Evolutionary conservation across 2,329 filamentous ascomycete species (phyloP).

Genomic region (Curvularia hawaiiensis): DNA sequence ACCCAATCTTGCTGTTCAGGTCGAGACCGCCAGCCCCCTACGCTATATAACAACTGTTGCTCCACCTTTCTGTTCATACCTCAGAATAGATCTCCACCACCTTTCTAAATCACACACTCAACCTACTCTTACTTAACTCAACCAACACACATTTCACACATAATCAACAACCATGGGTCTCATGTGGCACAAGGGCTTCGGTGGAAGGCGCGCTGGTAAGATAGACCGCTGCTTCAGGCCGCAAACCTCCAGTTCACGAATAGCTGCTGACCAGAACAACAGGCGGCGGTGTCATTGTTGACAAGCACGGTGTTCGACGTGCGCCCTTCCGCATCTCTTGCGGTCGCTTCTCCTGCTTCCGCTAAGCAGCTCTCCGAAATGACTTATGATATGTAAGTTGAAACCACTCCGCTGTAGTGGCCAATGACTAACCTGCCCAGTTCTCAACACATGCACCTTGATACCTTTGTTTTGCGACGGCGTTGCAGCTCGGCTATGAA

Average conservation of each 20-base stretch:
- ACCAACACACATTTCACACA: slow-evolving; percentile 15
- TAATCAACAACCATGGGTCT: slow-evolving; percentile 49
- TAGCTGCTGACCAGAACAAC: slow-evolving; percentile 24
- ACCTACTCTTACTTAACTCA: not conserved
- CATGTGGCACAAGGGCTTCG: slow-evolving; percentile 55
- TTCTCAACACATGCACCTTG: not conserved
- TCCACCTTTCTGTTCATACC: not conserved
- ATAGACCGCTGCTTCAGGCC: slow-evolving; percentile 1
- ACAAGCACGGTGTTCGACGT: slow-evolving; percentile 57
- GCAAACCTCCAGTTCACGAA: slow-evolving; percentile 12
- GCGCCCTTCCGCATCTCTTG: slow-evolving; percentile 58
- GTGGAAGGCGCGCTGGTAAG: slow-evolving; percentile 51
- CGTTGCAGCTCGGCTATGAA: slow-evolving; percentile 15
- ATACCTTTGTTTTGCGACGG: slow-evolving; percentile 18
- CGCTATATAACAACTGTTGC: not conserved
- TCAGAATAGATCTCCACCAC: not conserved
- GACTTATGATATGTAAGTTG: slow-evolving; percentile 34
- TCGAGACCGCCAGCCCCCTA: not conserved
- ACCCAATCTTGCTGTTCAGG: not conserved
- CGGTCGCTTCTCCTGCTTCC: slow-evolving; percentile 60
- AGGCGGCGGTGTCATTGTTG: slow-evolving; percentile 58
- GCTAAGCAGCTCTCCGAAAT: slow-evolving; percentile 45
- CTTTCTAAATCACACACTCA: not conserved
- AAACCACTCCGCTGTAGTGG: fast-evolving
- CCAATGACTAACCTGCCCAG: not conserved